Base-by-base conservation (phyloP, 345 rosid species). In the Dovyalis caffra region DNA sequence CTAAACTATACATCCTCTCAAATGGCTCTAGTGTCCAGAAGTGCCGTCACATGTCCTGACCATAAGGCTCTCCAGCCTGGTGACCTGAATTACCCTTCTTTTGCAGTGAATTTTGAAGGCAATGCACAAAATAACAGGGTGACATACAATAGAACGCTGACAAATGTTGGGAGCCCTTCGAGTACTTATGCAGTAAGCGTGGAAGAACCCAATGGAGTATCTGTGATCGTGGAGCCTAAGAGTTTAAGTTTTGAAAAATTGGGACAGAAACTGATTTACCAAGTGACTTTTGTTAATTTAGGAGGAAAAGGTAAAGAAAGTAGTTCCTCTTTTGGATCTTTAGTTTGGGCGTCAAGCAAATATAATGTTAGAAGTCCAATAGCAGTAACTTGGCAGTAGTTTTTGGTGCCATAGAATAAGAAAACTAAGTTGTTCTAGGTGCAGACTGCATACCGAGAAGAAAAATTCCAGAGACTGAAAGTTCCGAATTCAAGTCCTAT, bases 361-460 rank as follows among this genome's bases (percentile, higher is more conserved):
- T 77, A 86, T 65, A 70, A 5, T 18, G 93, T 92, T 38, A 86
- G 90, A 81, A 92, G 94, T 73, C 91, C 97, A 14, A 64, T 92
- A 3, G 93, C 92, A 0, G 91, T 83, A 20, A 78, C 88, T n/a
- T 93, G 97, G 95, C 60, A 68, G 40, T 68, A 80, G 69, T 31
- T 43, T 56, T 35, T 20, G 8, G 37, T 45, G 20, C 37, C 4
- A 26, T 61, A 31, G 68, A 21, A 34, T 6, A 37, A 33, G 68
- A 33, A 21, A 31, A 69, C 31, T 43, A 9, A 3, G 63, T 40
- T 21, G 33, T 8, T n/a, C 15, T 26, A 25, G 7, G 6, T n/a
- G 63, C 11, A 20, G 23, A 31, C 35, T 0, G n/a, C 64, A 58
- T 66, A 37, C 66, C 66, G 16, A 31, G 57, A 69, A 63, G 62